Percentiles rank a stretch among this genome's conserved stretches.
Conservation (phyloP, 2,329 filamentous ascomycete genomes). For the Zymoseptoria crescenta region DNA sequence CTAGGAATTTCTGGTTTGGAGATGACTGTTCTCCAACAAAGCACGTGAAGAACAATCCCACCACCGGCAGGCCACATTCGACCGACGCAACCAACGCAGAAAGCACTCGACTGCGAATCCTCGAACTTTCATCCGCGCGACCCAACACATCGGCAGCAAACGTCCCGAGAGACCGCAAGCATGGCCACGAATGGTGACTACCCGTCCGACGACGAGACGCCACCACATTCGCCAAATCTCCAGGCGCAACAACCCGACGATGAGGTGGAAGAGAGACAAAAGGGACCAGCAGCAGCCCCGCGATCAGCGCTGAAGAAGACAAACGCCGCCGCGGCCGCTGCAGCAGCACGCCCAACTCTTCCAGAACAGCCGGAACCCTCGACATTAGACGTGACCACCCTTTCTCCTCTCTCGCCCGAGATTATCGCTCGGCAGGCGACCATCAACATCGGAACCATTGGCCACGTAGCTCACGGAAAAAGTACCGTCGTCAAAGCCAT, state of each 20-base stretch:
- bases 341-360: conserved; percentile 55
- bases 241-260: conserved; percentile 38
- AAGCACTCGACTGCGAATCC: neutral
- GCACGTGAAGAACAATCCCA: neutral
- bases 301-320: conserved; percentile 85
- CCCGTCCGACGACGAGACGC: conserved; percentile 44
- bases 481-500: conserved; percentile 99
- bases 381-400: conserved; percentile 70
- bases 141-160: neutral
- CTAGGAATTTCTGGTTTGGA: neutral
- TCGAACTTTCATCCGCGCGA: neutral
- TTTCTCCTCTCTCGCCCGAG: conserved; percentile 84
- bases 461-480: conserved; percentile 99
- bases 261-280: conserved; percentile 58
- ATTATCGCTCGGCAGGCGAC: conserved; percentile 97
- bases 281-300: conserved; percentile 49
- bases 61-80: neutral
- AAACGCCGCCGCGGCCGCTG: conserved; percentile 48
- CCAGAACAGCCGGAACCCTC: conserved; percentile 91
- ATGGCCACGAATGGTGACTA: conserved; percentile 51
- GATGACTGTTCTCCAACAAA: neutral
- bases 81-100: neutral
- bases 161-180: conserved; percentile 28
- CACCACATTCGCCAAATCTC: conserved; percentile 47
- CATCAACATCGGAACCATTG: conserved; percentile 98